These are phyloP conservation scores for Amanita rimosa DNA, from an alignment of 768 basidiomycete genomes.

Conservation along the genomic window DNA sequence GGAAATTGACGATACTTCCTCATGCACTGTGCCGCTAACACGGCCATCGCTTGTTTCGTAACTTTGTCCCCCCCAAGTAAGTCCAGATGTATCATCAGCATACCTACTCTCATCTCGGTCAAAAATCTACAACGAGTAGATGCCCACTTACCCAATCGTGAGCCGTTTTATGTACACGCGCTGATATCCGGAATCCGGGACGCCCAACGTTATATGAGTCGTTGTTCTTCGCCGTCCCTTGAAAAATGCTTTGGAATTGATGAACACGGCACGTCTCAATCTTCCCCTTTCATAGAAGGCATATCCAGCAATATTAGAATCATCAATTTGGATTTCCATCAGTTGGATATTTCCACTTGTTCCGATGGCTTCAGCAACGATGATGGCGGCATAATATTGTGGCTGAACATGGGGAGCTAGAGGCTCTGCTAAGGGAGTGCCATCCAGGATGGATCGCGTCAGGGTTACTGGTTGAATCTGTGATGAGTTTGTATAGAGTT, in stretches of 20 bases:
- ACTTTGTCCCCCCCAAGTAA: conserved; percentile 49
- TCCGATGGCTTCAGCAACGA: conserved; percentile 49
- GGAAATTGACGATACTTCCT: conserved; percentile 17
- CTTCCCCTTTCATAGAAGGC: conserved; percentile 40
- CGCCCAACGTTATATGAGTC: conserved; percentile 28
- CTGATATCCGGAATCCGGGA: conserved; percentile 15
- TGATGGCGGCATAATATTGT: conserved; percentile 53
- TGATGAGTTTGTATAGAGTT: background rate
- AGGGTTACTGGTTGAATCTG: conserved; percentile 57
- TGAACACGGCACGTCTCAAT: conserved; percentile 40
- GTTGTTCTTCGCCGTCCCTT: conserved; percentile 22
- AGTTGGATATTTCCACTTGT: conserved; percentile 25
- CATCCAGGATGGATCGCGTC: conserved; percentile 47
- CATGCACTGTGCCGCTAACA: conserved; percentile 22
- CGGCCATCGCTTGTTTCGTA: conserved; percentile 40
- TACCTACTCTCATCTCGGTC: conserved; percentile 17
- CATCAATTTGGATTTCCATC: conserved; percentile 36
- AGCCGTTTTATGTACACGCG: conserved; percentile 36
- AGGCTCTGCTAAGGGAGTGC: conserved; percentile 34
- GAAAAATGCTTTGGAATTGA: conserved; percentile 47
- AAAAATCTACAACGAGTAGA: background rate
- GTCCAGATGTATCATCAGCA: conserved; percentile 35
- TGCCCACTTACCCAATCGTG: conserved; percentile 26
- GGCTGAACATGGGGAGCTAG: conserved; percentile 52
- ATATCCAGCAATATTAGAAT: conserved; percentile 44